Conservation (phyloP, 139 green algal species). For the Coelastrella sp. region DNA sequence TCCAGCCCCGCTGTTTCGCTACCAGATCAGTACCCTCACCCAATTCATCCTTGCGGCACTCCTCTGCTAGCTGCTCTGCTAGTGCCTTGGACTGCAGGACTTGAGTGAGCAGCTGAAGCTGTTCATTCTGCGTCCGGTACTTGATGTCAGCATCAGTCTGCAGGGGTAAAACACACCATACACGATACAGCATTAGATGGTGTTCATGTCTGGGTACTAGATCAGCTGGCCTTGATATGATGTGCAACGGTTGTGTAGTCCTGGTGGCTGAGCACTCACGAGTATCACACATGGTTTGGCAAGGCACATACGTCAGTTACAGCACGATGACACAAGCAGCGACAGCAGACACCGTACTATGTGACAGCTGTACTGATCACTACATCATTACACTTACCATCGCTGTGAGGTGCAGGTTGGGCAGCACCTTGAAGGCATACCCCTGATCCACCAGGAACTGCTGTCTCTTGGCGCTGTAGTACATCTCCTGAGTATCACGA, state of each 20-base stretch:
- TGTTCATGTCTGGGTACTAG: no score
- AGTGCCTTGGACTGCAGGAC: constrained; percentile 35
- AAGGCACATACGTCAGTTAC: no score
- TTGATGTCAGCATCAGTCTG: constrained; percentile 12
- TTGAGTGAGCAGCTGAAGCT: constrained; percentile 82
- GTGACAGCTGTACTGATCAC: background rate
- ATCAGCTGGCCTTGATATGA: no score
- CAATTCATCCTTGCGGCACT: background rate
- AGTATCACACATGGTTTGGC: no score
- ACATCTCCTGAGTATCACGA: constrained; percentile 98
- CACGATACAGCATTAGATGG: no score
- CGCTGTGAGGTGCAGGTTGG: constrained; percentile 19
- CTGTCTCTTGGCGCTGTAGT: constrained; percentile 96
- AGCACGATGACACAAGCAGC: no score
- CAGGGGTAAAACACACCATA: no score
- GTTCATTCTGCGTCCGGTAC: constrained; percentile 62
- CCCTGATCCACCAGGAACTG: constrained; percentile 99
- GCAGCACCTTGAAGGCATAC: constrained; percentile 95
- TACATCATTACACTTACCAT: background rate
- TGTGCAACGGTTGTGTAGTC: no score
- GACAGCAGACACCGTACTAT: no score
- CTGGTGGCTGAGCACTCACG: no score
- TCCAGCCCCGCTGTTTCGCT: background rate
- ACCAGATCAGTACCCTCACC: constrained; percentile 39
- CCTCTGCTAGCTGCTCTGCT: background rate